Conservation (phyloP, 2,329 filamentous ascomycete genomes). For the Samsoniella hepiali region DNA sequence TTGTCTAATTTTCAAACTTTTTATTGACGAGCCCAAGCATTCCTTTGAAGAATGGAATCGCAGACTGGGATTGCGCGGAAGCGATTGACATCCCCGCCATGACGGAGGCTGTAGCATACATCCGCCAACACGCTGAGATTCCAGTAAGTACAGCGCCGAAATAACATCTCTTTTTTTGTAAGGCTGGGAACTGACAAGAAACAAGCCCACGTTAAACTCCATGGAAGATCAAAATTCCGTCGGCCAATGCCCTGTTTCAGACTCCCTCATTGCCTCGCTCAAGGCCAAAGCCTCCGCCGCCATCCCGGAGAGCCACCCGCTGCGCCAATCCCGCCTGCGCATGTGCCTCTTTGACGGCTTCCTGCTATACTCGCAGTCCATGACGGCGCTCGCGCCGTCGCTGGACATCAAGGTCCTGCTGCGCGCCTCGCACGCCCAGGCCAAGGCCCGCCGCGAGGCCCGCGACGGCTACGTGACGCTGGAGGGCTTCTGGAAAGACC, state of each 20-base stretch:
- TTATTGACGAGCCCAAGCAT: conserved; percentile 28
- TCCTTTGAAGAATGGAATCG: conserved; percentile 56
- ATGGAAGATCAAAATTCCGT: conserved; percentile 61
- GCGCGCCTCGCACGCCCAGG: conserved; percentile 61
- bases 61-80: conserved; percentile 90
- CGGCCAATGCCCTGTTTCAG: conserved; percentile 51
- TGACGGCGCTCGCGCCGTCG: conserved; percentile 53
- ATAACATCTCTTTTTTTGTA: not conserved
- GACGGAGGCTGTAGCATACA: conserved; percentile 63
- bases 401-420: conserved; percentile 80
- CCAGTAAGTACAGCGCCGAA: conserved; percentile 45
- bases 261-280: conserved; percentile 43
- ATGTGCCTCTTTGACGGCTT: conserved; percentile 86
- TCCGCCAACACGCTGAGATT: conserved; percentile 64
- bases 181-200: not conserved
- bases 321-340: conserved; percentile 33
- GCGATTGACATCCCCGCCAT: conserved; percentile 71
- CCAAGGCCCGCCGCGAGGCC: conserved; percentile 63
- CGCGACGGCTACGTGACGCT: conserved; percentile 75
- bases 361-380: conserved; percentile 65
- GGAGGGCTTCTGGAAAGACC: conserved; percentile 93
- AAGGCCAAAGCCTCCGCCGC: conserved; percentile 47
- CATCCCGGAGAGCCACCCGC: conserved; percentile 41
- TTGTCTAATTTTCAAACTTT: conserved; percentile 14
- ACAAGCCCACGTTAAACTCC: conserved; percentile 31